Conservation (phyloP, 2,329 filamentous ascomycete species). For the Cryoendolithus antarcticus region DNA sequence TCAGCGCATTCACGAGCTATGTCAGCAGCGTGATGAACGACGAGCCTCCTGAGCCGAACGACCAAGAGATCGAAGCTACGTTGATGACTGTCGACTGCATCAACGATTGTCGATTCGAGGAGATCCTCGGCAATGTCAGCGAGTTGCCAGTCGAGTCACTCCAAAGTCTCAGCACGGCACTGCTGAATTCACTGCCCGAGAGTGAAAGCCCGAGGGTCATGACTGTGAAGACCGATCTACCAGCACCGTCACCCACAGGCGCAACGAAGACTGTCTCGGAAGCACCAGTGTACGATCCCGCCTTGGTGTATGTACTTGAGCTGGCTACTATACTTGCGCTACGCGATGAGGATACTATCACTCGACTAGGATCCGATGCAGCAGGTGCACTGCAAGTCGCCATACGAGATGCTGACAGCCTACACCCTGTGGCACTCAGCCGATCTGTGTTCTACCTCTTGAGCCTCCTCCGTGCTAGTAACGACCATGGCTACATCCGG, state of each 20-base stretch:
- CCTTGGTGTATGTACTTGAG: conserved; percentile 81
- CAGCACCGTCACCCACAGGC: conserved; percentile 45
- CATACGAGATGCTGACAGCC: conserved; percentile 63
- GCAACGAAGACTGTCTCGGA: conserved; percentile 39
- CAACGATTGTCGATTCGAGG: conserved; percentile 72
- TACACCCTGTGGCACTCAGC: conserved; percentile 74
- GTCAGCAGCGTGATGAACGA: conserved; percentile 98
- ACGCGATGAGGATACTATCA: conserved; percentile 60
- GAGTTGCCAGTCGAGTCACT: conserved; percentile 49
- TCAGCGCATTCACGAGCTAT: conserved; percentile 90
- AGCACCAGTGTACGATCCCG: conserved; percentile 65
- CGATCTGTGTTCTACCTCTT: conserved; percentile 80
- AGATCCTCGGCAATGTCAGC: conserved; percentile 72
- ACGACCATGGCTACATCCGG: conserved; percentile 82
- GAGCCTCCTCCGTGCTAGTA: conserved; percentile 67
- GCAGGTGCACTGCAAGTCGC: conserved; percentile 70
- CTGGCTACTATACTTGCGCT: conserved; percentile 73
- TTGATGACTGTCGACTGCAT: conserved; percentile 90
- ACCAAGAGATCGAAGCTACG: conserved; percentile 93
- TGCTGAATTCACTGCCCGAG: conserved; percentile 78
- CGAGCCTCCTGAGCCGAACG: conserved; percentile 91
- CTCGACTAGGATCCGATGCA: conserved; percentile 63
- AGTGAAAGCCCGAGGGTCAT: conserved; percentile 63
- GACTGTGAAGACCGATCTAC: conserved; percentile 74
- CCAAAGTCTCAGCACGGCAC: conserved; percentile 53